Evolutionary conservation across 225 moss, liverwort and hornwort species (phyloP), one percentile per base, ranked within the genome.

Genomic region (Bryum argenteum): DNA sequence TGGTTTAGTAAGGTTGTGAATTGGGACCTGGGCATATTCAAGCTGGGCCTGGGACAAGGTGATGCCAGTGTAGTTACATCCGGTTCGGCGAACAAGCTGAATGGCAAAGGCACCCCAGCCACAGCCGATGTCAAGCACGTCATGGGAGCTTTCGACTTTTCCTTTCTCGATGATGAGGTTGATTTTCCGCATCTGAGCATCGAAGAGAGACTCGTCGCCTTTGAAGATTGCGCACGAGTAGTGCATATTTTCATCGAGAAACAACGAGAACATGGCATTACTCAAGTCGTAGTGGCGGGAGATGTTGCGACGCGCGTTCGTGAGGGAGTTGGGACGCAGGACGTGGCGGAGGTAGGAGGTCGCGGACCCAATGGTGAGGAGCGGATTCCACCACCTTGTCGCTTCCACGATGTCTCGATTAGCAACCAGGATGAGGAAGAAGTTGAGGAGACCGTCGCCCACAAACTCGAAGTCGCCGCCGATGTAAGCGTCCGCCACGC

Each of bases 251-350:
- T 87, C 84, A 37, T 89, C 94, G 60, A 94, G 69, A 77, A 94
- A 90, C 19, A 55, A 54, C 44, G 60, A 58, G 50, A 78, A 78
- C 78, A 78, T 78, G 0, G 72, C 78, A 12, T 90, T 94, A 79
- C 94, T 89, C 85, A 95, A 58, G 64, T 92, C 90, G 47, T 92
- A 90, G 71, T 90, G 92, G 67, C 84, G 87, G 13, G 92, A 87
- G 45, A 95, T 90, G 26, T 89, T 95, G 61, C 87, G 79, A 6
- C 94, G 89, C 37, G 90, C 71, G 70, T 92, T 91, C 33, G 90
- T 89, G 8, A 89, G 84, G 2, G 90, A 87, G 58, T 92, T 95
- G 66, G 60, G 62, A 0, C 84, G 83, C 79, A 87, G 69, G 10
- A 73, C 70, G 71, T 95, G 91, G 60, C 81, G 79, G 11, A 90